Percentiles rank a stretch among this genome's conserved stretches.
phyloP scores from a whole-genome alignment of 2,329 filamentous ascomycete species.

The Claviceps paspali region DNA sequence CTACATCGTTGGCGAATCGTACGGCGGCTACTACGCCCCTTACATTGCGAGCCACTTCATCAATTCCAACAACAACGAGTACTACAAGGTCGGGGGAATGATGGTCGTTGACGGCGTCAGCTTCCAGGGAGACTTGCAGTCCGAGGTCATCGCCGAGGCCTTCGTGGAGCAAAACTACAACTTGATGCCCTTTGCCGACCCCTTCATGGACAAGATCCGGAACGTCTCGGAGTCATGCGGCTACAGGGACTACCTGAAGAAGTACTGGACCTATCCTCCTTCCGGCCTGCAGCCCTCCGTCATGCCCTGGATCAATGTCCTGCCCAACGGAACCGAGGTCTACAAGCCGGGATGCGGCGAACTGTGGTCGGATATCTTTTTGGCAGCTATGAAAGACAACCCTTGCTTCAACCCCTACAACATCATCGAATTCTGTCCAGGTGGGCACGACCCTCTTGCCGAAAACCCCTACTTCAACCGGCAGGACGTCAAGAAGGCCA shows the following conservation, averaged over 20 bases:
- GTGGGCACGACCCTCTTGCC: slow-evolving; percentile 52
- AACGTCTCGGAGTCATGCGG: slow-evolving; percentile 41
- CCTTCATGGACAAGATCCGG: slow-evolving; percentile 36
- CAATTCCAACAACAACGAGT: slow-evolving; percentile 44
- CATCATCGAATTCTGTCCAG: slow-evolving; percentile 55
- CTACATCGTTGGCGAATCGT: slow-evolving; percentile 58
- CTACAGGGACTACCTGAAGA: slow-evolving; percentile 42
- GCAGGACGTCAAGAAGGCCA: slow-evolving; percentile 50
- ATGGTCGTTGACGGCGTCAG: slow-evolving; percentile 60
- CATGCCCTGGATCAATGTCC: slow-evolving; percentile 25
- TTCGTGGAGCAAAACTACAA: slow-evolving; percentile 46
- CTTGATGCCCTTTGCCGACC: slow-evolving; percentile 49
- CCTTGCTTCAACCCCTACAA: slow-evolving; percentile 72
- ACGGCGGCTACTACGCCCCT: slow-evolving; percentile 52
- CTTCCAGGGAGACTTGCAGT: slow-evolving; percentile 30
- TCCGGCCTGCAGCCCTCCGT: slow-evolving; percentile 38
- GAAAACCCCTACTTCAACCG: slow-evolving; percentile 66
- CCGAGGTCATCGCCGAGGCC: slow-evolving; percentile 33
- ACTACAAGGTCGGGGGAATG: slow-evolving; percentile 54
- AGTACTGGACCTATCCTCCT: slow-evolving; percentile 55
- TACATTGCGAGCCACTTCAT: slow-evolving; percentile 63
- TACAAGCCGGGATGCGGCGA: slow-evolving; percentile 34
- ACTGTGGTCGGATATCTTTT: slow-evolving; percentile 39
- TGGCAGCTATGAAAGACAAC: slow-evolving; percentile 43
- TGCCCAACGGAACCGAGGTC: slow-evolving; percentile 13